Conservation (phyloP, 768 basidiomycete genomes). For the Pluteus cervinus region DNA sequence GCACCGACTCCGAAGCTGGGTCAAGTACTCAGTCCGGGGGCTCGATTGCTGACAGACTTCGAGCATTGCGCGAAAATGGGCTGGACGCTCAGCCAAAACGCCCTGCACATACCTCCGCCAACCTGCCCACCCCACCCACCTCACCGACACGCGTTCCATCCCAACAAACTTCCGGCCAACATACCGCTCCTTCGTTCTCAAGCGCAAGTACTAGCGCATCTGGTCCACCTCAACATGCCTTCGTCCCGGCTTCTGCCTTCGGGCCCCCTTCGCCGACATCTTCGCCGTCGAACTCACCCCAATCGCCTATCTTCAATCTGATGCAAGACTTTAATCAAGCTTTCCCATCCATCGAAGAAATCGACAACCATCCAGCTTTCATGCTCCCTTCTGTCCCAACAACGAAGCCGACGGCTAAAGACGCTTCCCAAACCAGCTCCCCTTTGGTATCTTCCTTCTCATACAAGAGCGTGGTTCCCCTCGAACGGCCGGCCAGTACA, state of each 20-base stretch:
- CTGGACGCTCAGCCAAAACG: slow-evolving; percentile 57
- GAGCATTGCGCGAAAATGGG: slow-evolving; percentile 68
- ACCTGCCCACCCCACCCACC: slow-evolving; percentile 33
- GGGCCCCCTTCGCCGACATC: slow-evolving; percentile 75
- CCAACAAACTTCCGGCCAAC: slow-evolving; percentile 23
- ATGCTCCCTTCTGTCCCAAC: slow-evolving; percentile 46
- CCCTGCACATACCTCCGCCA: slow-evolving; percentile 46
- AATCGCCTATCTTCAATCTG: slow-evolving; percentile 42
- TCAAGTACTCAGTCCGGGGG: slow-evolving; percentile 45
- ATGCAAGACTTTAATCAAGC: slow-evolving; percentile 41
- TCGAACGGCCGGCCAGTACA: slow-evolving; percentile 64
- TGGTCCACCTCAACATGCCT: slow-evolving; percentile 48
- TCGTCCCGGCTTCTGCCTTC: slow-evolving; percentile 65
- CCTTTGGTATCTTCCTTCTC: slow-evolving; percentile 31
- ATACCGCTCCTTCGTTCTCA: slow-evolving; percentile 17
- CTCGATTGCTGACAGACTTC: slow-evolving; percentile 78
- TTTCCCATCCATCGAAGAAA: slow-evolving; percentile 77
- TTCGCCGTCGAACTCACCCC: slow-evolving; percentile 60
- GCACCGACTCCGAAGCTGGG: too few relatives aligned
- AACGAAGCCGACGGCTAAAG: slow-evolving; percentile 15
- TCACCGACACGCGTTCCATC: slow-evolving; percentile 31
- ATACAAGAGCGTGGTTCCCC: too few relatives aligned
- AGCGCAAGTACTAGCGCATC: slow-evolving; percentile 28
- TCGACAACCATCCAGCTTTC: slow-evolving; percentile 51
- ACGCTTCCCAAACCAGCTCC: slow-evolving; percentile 19